Evolutionary conservation across 2,329 filamentous ascomycete genomes (phyloP).

Genomic region (Trichoderma sp.): DNA sequence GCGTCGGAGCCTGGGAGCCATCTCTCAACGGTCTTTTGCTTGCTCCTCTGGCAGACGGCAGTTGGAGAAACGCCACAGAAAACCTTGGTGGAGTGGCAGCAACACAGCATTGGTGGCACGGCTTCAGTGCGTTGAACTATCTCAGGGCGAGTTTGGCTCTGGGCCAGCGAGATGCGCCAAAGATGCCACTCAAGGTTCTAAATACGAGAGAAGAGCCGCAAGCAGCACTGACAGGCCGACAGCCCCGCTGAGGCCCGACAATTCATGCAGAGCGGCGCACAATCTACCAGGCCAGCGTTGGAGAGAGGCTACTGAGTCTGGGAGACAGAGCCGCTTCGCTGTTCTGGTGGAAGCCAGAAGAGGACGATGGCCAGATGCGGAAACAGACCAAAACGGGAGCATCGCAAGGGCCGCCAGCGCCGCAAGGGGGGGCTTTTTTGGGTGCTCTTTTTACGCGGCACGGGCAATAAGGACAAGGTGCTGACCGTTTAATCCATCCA

Average conservation of each 20-base stretch:
- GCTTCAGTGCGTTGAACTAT: constrained; percentile 7
- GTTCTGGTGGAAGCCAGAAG: background rate
- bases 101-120: constrained; percentile 8
- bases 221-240: constrained; percentile 19
- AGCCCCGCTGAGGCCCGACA: constrained; percentile 13
- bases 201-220: constrained; percentile 28
- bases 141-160: constrained; percentile 8
- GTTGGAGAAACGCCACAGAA: constrained; percentile 15
- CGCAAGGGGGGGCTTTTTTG: background rate
- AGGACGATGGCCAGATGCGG: background rate
- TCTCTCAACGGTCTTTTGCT: background rate
- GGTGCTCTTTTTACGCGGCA: background rate
- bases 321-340: background rate
- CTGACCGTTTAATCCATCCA: background rate
- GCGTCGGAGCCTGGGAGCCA: background rate
- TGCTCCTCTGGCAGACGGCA: background rate
- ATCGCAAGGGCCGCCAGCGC: constrained; percentile 6
- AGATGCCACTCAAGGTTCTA: constrained; percentile 13
- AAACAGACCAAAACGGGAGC: constrained; percentile 16
- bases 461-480: background rate
- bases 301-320: background rate
- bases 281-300: background rate
- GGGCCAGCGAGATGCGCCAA: background rate
- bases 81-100: background rate
- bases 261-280: background rate